Percentiles rank a stretch among this genome's conserved stretches.
Evolutionary conservation across 768 basidiomycete species (phyloP).

Genomic region (Suillus subaureus): DNA sequence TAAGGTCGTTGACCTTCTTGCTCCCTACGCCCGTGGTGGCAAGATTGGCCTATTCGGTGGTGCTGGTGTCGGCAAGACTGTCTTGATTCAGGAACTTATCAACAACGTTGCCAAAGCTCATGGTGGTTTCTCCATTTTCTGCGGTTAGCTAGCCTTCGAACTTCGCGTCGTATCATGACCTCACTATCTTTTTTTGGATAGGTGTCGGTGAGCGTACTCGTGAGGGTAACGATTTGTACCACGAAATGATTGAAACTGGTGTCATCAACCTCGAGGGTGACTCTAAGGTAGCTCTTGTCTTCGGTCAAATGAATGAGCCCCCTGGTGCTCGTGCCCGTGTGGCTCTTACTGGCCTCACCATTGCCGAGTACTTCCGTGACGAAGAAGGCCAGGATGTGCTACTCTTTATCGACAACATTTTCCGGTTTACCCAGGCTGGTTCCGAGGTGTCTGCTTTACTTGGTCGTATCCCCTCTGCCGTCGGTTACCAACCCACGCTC

Average conservation of each 20-base stretch:
- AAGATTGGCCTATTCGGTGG: slow-evolving; percentile 99
- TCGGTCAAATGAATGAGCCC: slow-evolving; percentile 99
- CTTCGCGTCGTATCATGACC: slow-evolving; percentile 5
- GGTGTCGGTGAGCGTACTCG: slow-evolving; percentile 99
- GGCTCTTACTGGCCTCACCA: slow-evolving; percentile 97
- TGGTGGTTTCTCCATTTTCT: slow-evolving; percentile 99
- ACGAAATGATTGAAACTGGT: slow-evolving; percentile 99
- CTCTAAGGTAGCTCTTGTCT: slow-evolving; percentile 99
- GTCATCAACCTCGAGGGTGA: slow-evolving; percentile 99
- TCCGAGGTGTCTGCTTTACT: slow-evolving; percentile 99
- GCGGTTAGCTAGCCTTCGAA: slow-evolving; percentile 53
- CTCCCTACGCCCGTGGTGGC: slow-evolving; percentile 99
- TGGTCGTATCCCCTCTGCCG: slow-evolving; percentile 99
- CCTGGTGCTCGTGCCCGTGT: slow-evolving; percentile 99
- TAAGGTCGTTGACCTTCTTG: slow-evolving; percentile 99
- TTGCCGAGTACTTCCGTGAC: slow-evolving; percentile 99
- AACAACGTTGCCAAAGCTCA: slow-evolving; percentile 99
- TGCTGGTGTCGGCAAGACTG: slow-evolving; percentile 99
- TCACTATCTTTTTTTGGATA: slow-evolving; percentile 31
- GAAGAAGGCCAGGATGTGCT: slow-evolving; percentile 99
- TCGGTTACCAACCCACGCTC: slow-evolving; percentile 99
- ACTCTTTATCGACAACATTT: slow-evolving; percentile 99
- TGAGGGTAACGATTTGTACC: slow-evolving; percentile 99
- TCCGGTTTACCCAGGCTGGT: slow-evolving; percentile 99
- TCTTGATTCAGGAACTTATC: slow-evolving; percentile 99